Conservation (phyloP, 495 filamentous ascomycete species). For the Saxophila tyrrhenica region DNA sequence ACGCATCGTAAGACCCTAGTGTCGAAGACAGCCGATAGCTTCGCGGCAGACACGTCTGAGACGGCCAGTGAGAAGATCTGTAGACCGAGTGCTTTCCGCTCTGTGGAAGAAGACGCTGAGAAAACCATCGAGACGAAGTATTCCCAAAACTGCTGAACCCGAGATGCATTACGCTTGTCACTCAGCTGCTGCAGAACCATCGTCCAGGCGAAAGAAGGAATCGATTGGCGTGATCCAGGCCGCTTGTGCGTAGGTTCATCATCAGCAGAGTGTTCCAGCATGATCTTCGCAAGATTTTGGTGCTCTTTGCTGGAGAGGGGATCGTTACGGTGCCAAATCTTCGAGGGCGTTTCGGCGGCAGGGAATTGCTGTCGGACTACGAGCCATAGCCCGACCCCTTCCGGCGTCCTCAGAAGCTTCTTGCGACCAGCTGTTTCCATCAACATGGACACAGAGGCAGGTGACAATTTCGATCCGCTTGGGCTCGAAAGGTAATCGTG, state of each 20-base stretch:
- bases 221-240: slow-evolving; percentile 4
- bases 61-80: slow-evolving; percentile 68
- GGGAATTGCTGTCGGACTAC: slow-evolving; percentile 52
- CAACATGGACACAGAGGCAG: slow-evolving; percentile 44
- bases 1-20: slow-evolving; percentile 72
- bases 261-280: slow-evolving; percentile 60
- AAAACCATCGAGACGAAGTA: slow-evolving; percentile 74
- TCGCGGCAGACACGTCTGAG: slow-evolving; percentile 35
- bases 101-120: slow-evolving; percentile 63
- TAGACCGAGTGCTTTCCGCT: slow-evolving; percentile 85
- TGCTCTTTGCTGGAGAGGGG: slow-evolving; percentile 58
- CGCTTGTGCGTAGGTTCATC: slow-evolving; percentile 35
- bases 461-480: slow-evolving; percentile 28
- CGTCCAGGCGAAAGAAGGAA: slow-evolving; percentile 79
- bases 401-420: slow-evolving; percentile 62
- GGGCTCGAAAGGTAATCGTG: slow-evolving; percentile 39
- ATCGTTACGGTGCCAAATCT: slow-evolving; percentile 62
- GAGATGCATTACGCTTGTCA: slow-evolving; percentile 25
- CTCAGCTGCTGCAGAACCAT: slow-evolving; percentile 47
- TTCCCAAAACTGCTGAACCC: slow-evolving; percentile 76
- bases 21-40: slow-evolving; percentile 54
- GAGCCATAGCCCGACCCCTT: slow-evolving; percentile 86
- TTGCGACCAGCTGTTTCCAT: slow-evolving; percentile 50
- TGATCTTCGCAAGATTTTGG: slow-evolving; percentile 51
- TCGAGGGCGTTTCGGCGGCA: slow-evolving; percentile 47